Evolutionary conservation across 2,329 filamentous ascomycete genomes (phyloP).

Genomic region (Intubia oerlemansii): DNA sequence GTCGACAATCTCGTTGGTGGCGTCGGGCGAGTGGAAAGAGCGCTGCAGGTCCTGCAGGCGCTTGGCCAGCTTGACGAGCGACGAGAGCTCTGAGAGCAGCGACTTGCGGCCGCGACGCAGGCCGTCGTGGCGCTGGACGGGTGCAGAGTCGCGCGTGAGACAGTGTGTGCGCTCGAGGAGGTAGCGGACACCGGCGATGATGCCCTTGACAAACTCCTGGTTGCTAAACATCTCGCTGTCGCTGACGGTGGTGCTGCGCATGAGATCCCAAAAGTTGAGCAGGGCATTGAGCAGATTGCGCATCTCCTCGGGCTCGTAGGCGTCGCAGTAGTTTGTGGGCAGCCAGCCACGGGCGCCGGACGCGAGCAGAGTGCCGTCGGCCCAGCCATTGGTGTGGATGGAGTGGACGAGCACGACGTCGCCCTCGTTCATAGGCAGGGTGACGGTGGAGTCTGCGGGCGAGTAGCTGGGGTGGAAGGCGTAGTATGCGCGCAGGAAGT

Average conservation of each 20-base stretch:
- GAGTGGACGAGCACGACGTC: slow-evolving; percentile 91
- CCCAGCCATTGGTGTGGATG: slow-evolving; percentile 96
- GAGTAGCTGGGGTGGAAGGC: slow-evolving; percentile 67
- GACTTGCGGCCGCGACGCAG: slow-evolving; percentile 70
- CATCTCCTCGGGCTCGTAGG: slow-evolving; percentile 79
- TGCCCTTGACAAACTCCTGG: slow-evolving; percentile 83
- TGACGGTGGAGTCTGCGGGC: slow-evolving; percentile 68
- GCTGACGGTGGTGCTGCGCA: slow-evolving; percentile 55
- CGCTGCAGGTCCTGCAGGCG: slow-evolving; percentile 54
- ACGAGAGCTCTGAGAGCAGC: slow-evolving; percentile 71
- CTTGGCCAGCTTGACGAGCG: slow-evolving; percentile 76
- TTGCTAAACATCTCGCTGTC: slow-evolving; percentile 65
- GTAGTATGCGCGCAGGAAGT: slow-evolving; percentile 87
- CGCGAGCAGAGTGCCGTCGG: slow-evolving; percentile 74
- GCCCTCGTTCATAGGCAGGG: slow-evolving; percentile 69
- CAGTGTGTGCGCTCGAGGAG: slow-evolving; percentile 78
- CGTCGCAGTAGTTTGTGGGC: slow-evolving; percentile 93
- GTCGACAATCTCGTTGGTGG: slow-evolving; percentile 60
- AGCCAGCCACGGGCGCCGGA: slow-evolving; percentile 85
- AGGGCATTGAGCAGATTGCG: slow-evolving; percentile 66
- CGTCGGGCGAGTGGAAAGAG: slow-evolving; percentile 23
- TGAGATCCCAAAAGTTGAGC: slow-evolving; percentile 79
- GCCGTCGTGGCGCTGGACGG: slow-evolving; percentile 54
- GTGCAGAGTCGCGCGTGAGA: slow-evolving; percentile 56
- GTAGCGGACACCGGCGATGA: slow-evolving; percentile 82